Evolutionary conservation across 352 stramenopile species (phyloP).

Genomic region (Thalassiosira mediterranea): DNA sequence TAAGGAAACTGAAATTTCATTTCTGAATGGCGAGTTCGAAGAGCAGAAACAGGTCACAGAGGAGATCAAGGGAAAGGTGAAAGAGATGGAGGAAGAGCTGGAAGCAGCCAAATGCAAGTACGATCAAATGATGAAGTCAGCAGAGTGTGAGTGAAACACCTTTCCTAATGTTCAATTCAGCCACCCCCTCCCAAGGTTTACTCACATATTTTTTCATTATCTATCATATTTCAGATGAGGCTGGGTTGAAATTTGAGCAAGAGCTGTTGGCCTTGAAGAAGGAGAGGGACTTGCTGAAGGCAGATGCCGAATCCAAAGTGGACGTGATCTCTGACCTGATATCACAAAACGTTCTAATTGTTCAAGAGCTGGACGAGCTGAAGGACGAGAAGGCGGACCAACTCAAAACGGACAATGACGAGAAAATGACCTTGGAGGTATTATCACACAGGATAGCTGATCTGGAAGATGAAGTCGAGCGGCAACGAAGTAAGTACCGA

Average conservation of each 20-base stretch:
- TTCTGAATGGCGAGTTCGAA: constrained; percentile 7
- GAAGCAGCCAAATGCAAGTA: not conserved
- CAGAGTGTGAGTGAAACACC: not conserved
- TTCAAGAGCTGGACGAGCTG: constrained; percentile 11
- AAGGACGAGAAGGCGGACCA: constrained; percentile 13
- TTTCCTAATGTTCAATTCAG: not conserved
- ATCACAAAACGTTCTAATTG: constrained; percentile 15
- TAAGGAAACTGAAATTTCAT: constrained; percentile 30
- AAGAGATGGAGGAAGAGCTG: not conserved
- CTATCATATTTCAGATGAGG: not conserved
- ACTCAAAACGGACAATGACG: constrained; percentile 18
- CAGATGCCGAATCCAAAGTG: constrained; percentile 14
- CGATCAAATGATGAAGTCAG: not conserved
- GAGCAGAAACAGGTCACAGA: constrained; percentile 5
- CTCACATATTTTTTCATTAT: not conserved
- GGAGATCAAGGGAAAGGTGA: not conserved
- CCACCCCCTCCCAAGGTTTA: no score
- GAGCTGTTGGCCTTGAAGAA: constrained; percentile 17
- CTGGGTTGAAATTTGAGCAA: constrained; percentile 14
- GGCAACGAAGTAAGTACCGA: constrained; percentile 34
- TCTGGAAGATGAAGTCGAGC: constrained; percentile 27
- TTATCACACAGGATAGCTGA: constrained; percentile 12
- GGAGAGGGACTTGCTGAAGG: constrained; percentile 21
- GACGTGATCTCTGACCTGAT: constrained; percentile 25
- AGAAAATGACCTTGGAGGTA: constrained; percentile 18